Percentiles rank a stretch among this genome's conserved stretches.
Evolutionary conservation across 139 green algal species (phyloP).

Genomic region (Coelastrella sp.): DNA sequence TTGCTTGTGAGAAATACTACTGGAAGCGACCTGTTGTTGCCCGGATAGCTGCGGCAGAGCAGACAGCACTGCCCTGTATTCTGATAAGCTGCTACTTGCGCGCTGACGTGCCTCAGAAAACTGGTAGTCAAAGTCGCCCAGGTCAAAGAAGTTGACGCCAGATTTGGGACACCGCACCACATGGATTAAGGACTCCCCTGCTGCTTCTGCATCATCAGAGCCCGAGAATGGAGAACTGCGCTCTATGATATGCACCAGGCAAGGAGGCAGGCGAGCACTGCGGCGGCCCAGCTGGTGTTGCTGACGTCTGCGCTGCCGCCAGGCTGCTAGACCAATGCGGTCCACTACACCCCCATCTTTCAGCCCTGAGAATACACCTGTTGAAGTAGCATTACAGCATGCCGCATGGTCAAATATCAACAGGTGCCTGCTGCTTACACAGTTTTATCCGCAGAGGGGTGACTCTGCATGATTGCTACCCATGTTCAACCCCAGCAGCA

Average conservation of each 20-base stretch:
- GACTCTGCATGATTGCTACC: no score
- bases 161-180: constrained; percentile 80
- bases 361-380: constrained; percentile 61
- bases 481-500: no score
- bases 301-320: constrained; percentile 63
- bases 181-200: constrained; percentile 61
- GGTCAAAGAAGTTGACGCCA: constrained; percentile 76
- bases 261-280: constrained; percentile 53
- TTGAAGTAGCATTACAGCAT: no score
- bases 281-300: not conserved
- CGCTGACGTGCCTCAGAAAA: constrained; percentile 64
- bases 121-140: constrained; percentile 83
- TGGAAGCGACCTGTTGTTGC: constrained; percentile 7
- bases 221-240: constrained; percentile 85
- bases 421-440: no score
- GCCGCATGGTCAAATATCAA: no score
- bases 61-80: not conserved
- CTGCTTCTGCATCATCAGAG: constrained; percentile 67
- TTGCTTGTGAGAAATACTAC: not conserved
- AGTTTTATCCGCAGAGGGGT: no score
- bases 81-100: constrained; percentile 24
- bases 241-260: constrained; percentile 88
- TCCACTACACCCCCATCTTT: constrained; percentile 89
- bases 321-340: constrained; percentile 79
- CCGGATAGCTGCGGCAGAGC: not conserved